These are phyloP conservation scores for Bromus sterilis DNA, from an alignment of 176 grass and related monocot species.

Conservation along the genomic window DNA sequence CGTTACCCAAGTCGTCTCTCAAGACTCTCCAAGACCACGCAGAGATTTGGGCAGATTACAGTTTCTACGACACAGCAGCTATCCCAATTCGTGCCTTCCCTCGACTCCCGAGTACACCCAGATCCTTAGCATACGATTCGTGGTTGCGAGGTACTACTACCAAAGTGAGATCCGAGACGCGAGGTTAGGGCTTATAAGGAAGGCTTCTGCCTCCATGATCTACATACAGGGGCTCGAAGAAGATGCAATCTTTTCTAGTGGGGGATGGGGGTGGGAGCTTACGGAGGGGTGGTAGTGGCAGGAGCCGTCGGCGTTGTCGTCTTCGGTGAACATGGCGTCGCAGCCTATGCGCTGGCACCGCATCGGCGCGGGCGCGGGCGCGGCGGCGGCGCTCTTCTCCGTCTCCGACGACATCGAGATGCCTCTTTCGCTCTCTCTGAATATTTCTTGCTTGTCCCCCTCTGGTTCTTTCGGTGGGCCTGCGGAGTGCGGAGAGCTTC, in stretches of 20 bases:
- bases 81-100: not conserved
- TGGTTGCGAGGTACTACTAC: not conserved
- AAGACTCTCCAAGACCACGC: not conserved
- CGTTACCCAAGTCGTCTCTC: not conserved
- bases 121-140: not conserved
- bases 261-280: constrained; percentile 6
- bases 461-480: not conserved
- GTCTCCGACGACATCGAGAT: constrained; percentile 40
- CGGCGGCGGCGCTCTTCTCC: constrained; percentile 27
- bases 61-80: not conserved
- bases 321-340: constrained; percentile 70
- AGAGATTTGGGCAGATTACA: not conserved
- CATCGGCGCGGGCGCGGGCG: constrained; percentile 14
- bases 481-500: not conserved
- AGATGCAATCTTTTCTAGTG: not conserved
- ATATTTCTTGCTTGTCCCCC: not conserved
- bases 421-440: not conserved
- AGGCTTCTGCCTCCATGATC: not conserved
- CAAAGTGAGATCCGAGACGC: not conserved
- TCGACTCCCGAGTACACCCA: not conserved
- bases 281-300: constrained; percentile 85
- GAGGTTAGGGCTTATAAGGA: not conserved
- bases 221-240: not conserved
- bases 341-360: constrained; percentile 94
- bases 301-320: constrained; percentile 68